Conservation (phyloP, 1,139 yeast genomes). For the Chernovozyma aurita region DNA sequence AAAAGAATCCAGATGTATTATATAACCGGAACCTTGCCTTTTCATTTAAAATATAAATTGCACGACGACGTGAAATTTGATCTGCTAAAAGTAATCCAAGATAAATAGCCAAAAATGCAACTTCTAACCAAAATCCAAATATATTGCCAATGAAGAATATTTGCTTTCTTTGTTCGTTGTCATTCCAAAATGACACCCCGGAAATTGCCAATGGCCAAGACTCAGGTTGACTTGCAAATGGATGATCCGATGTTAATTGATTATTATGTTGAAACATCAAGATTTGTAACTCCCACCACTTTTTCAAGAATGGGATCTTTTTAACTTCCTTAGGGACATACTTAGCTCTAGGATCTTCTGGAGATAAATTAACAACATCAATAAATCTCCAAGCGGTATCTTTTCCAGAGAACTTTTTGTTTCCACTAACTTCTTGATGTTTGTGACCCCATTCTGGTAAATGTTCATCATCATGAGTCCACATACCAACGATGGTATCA, state of each 20-base stretch:
- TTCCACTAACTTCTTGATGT: conserved; percentile 94
- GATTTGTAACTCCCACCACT: conserved; percentile 86
- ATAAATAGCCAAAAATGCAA: conserved; percentile 61
- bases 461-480: conserved; percentile 81
- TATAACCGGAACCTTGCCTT: conserved; percentile 70
- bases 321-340: conserved; percentile 57
- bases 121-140: conserved; percentile 89
- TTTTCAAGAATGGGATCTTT: conserved; percentile 66
- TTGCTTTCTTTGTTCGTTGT: conserved; percentile 58
- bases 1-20: conserved; percentile 79
- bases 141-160: conserved; percentile 85
- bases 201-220: conserved; percentile 90
- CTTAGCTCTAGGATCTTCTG: conserved; percentile 54
- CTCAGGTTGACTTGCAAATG: conserved; percentile 91
- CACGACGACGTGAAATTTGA: conserved; percentile 73
- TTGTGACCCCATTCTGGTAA: conserved; percentile 93
- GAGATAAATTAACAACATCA: conserved; percentile 54
- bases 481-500: conserved; percentile 87
- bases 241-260: conserved; percentile 81
- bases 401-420: conserved; percentile 67
- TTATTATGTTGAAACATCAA: conserved; percentile 93
- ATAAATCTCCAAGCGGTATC: conserved; percentile 77
- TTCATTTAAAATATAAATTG: conserved; percentile 51
- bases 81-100: conserved; percentile 65
- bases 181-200: conserved; percentile 97